Evolutionary conservation across 106 monocot genomes (phyloP).

Genomic region (Platanthera zijinensis): DNA sequence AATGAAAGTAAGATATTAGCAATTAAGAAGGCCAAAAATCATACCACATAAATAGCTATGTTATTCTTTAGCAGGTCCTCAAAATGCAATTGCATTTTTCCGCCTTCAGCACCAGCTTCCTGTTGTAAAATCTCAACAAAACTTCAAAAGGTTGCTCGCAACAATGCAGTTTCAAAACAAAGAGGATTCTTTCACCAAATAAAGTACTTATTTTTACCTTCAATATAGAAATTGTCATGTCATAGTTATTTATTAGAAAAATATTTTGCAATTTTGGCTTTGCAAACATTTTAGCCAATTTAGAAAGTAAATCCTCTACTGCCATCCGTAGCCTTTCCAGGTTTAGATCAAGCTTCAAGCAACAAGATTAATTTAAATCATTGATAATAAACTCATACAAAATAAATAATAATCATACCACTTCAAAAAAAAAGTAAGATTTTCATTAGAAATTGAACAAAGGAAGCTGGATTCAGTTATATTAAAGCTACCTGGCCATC

Average conservation of each 20-base stretch:
- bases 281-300: conserved; percentile 67
- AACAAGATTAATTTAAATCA: conserved; percentile 6
- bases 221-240: conserved; percentile 88
- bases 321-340: conserved; percentile 95
- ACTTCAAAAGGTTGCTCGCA: conserved; percentile 1
- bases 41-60: conserved; percentile 90
- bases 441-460: not conserved
- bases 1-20: not conserved
- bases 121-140: conserved; percentile 15
- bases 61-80: conserved; percentile 93
- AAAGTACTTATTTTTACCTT: conserved; percentile 40
- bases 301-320: conserved; percentile 79
- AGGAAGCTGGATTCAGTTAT: not conserved
- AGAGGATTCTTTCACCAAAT: not conserved
- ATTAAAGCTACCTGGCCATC: conserved; percentile 80
- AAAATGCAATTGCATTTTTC: conserved; percentile 80
- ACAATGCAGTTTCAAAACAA: not conserved
- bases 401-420: not conserved
- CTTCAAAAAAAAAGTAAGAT: not conserved
- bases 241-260: conserved; percentile 98
- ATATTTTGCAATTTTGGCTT: conserved; percentile 87
- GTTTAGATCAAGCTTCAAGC: conserved; percentile 78
- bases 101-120: conserved; percentile 94
- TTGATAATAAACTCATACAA: not conserved
- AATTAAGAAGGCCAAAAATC: not conserved